Evolutionary conservation across 768 basidiomycete genomes (phyloP).

Genomic region (Epithele typhae): DNA sequence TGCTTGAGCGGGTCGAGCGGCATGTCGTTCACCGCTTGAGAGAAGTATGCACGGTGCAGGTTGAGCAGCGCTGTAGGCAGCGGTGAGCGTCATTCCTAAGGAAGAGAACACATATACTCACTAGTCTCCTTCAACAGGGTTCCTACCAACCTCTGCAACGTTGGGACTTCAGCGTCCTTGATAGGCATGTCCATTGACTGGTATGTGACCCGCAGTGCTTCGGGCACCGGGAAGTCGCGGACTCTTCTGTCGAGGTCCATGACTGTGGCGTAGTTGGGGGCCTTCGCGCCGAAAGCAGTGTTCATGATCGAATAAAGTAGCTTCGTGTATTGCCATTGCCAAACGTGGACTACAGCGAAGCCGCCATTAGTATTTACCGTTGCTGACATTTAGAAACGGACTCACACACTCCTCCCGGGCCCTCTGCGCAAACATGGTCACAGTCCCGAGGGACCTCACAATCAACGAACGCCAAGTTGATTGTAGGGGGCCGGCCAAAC

Average conservation of each 20-base stretch:
- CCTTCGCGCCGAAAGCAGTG: conserved; percentile 40
- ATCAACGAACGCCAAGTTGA: conserved; percentile 51
- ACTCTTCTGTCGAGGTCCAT: conserved; percentile 48
- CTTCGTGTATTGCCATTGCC: conserved; percentile 51
- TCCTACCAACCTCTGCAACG: conserved; percentile 17
- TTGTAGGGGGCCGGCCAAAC: conserved; percentile 55
- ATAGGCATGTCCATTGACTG: conserved; percentile 9
- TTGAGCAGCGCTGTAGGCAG: conserved; percentile 47
- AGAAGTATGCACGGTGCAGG: conserved; percentile 66
- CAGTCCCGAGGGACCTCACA: conserved; percentile 47
- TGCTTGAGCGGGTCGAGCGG: conserved; percentile 56
- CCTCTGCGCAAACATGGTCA: too few relatives aligned
- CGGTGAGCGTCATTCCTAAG: background rate
- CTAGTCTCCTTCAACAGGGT: conserved; percentile 28
- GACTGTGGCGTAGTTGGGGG: conserved; percentile 38
- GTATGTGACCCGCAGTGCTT: conserved; percentile 35
- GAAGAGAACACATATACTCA: conserved; percentile 1
- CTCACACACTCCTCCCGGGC: too few relatives aligned
- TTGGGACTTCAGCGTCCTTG: too few relatives aligned
- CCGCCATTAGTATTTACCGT: background rate
- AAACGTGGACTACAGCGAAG: conserved; percentile 42
- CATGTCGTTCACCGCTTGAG: conserved; percentile 58
- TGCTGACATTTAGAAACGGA: background rate
- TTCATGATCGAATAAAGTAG: conserved; percentile 49
- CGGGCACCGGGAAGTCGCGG: conserved; percentile 44